Evolutionary conservation across 208 protist species (phyloP).

Genomic region (Trypanosoma theileri): DNA sequence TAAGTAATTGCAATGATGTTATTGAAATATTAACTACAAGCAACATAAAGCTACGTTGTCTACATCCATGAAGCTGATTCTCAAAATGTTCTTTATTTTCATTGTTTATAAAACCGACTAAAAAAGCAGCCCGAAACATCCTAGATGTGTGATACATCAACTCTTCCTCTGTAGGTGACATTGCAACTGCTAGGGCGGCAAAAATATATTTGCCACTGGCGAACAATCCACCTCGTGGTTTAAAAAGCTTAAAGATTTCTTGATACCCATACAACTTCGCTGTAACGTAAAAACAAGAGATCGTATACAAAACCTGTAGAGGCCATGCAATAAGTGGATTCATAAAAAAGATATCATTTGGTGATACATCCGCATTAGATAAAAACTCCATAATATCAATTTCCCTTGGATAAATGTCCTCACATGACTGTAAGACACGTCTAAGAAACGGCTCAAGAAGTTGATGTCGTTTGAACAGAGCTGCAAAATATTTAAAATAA

Average conservation of each 20-base stretch:
- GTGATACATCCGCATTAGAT: background rate
- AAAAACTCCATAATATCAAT: conserved; percentile 25
- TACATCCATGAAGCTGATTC: conserved; percentile 26
- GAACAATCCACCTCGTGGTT: conserved; percentile 40
- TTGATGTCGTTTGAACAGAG: conserved; percentile 38
- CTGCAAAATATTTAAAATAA: conserved; percentile 49
- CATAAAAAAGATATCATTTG: conserved; percentile 57
- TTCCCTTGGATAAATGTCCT: conserved; percentile 9
- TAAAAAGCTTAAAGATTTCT: conserved; percentile 36
- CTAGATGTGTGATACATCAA: conserved; percentile 42
- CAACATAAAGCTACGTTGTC: conserved; percentile 45
- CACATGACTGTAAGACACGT: conserved; percentile 8
- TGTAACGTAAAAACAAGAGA: conserved; percentile 70
- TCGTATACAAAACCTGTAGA: conserved; percentile 64
- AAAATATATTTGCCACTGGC: conserved; percentile 69
- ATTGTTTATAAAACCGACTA: conserved; percentile 53
- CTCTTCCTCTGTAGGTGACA: conserved; percentile 48
- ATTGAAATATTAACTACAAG: conserved; percentile 78
- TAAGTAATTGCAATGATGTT: conserved; percentile 49
- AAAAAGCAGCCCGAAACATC: conserved; percentile 69
- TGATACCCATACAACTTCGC: conserved; percentile 45
- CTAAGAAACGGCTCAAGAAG: conserved; percentile 47
- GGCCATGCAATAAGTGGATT: conserved; percentile 72
- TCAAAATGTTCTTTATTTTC: conserved; percentile 37
- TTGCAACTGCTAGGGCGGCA: conserved; percentile 67